phyloP scores from a whole-genome alignment of 164 flowering plant genomes.

The Stephania japonica region DNA sequence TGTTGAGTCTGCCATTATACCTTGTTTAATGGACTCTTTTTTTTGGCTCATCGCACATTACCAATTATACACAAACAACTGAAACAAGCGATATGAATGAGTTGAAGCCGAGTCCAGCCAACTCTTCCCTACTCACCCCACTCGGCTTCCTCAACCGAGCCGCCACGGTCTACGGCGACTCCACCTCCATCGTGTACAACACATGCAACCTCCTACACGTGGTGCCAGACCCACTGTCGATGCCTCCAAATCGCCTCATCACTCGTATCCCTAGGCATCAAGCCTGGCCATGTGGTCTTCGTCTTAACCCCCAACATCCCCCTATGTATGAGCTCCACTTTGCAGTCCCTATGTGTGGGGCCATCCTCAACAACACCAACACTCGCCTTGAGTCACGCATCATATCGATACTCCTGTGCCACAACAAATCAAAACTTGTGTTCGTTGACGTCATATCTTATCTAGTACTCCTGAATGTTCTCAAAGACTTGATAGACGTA shows the following conservation, averaged over 20 bases:
- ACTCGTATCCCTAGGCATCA: conserved; percentile 21
- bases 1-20: too few relatives aligned
- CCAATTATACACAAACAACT: too few relatives aligned
- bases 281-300: conserved; percentile 24
- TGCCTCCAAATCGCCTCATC: conserved; percentile 30
- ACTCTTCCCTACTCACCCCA: conserved; percentile 36
- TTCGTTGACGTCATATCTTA: conserved; percentile 21
- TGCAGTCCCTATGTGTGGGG: conserved; percentile 35
- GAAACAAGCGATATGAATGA: conserved; percentile 22
- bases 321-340: conserved; percentile 43
- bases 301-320: conserved; percentile 33
- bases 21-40: too few relatives aligned
- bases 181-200: conserved; percentile 25
- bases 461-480: conserved; percentile 21
- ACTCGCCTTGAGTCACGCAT: conserved; percentile 34
- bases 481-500: conserved; percentile 11
- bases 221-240: conserved; percentile 26
- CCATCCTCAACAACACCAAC: conserved; percentile 32
- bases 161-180: conserved; percentile 22
- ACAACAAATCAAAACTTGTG: conserved; percentile 23
- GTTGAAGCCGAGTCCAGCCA: conserved; percentile 28
- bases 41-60: too few relatives aligned
- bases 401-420: conserved; percentile 26
- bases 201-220: conserved; percentile 18
- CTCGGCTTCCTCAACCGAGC: conserved; percentile 29